phyloP scores from a whole-genome alignment of 2,329 filamentous ascomycete genomes.

The Colletotrichum kahawae region DNA sequence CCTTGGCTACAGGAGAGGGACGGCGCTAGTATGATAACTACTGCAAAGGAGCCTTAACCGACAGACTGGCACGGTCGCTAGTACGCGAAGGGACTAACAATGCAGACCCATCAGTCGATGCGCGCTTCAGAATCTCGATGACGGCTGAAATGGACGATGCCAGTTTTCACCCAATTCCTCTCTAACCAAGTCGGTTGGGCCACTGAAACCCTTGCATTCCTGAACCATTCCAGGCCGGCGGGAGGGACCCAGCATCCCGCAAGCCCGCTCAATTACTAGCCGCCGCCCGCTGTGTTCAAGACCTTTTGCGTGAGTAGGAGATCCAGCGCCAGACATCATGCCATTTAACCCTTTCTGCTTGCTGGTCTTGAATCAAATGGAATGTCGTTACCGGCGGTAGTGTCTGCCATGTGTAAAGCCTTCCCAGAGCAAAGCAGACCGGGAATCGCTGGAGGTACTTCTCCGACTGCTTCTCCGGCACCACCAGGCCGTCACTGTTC shows the following conservation, averaged over 20 bases:
- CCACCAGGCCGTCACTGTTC: not conserved
- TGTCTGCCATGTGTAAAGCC: not conserved
- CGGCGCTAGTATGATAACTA: not conserved
- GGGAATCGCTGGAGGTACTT: not conserved
- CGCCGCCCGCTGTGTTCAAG: not conserved
- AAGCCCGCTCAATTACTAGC: not conserved
- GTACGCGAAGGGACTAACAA: not conserved
- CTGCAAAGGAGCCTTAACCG: not conserved
- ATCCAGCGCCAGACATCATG: not conserved
- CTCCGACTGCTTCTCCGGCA: not conserved
- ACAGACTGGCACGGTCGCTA: constrained; percentile 2
- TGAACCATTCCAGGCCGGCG: not conserved
- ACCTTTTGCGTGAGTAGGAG: not conserved
- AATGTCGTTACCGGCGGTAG: not conserved
- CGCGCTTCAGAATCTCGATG: not conserved
- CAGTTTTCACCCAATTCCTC: not conserved
- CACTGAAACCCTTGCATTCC: not conserved
- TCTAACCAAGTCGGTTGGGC: not conserved
- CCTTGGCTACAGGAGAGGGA: not conserved
- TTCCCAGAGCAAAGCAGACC: not conserved
- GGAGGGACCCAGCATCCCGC: not conserved
- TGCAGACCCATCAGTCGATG: not conserved
- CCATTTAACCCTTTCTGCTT: not conserved
- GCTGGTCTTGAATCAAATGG: not conserved
- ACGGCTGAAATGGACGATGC: not conserved